phyloP scores from a whole-genome alignment of 306 rosid species.

The Corylus avellana region DNA sequence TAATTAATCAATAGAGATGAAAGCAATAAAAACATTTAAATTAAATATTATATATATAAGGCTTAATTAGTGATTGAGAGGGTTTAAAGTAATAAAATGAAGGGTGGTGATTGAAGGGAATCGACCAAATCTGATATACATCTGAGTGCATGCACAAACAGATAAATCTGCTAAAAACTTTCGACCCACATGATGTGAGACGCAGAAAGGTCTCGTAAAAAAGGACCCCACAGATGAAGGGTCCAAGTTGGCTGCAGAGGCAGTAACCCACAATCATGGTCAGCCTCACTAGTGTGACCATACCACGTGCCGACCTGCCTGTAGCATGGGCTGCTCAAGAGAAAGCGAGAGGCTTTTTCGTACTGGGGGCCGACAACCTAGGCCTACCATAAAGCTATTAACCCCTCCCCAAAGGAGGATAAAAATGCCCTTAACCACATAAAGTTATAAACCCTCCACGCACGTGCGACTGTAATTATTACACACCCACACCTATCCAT shows the following conservation, averaged over 20 bases:
- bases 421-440: neutral
- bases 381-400: slow-evolving; percentile 62
- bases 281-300: slow-evolving; percentile 46
- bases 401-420: no score
- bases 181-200: slow-evolving; percentile 29
- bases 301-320: slow-evolving; percentile 84
- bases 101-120: no score
- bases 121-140: no score
- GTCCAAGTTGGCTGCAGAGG: slow-evolving; percentile 34
- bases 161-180: neutral
- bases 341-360: slow-evolving; percentile 48
- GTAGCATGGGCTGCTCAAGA: slow-evolving; percentile 45
- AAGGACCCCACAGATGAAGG: slow-evolving; percentile 38
- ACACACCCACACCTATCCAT: slow-evolving; percentile 44
- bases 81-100: no score
- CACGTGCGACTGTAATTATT: slow-evolving; percentile 87
- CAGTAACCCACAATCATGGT: slow-evolving; percentile 45
- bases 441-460: slow-evolving; percentile 22
- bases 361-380: slow-evolving; percentile 53
- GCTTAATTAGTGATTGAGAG: no score
- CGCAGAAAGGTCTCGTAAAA: slow-evolving; percentile 5
- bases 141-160: no score
- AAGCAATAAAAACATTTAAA: no score
- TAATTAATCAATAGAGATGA: no score
- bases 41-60: no score